phyloP scores from a whole-genome alignment of 2,329 filamentous ascomycete genomes.

The Epichloe coenophiala region DNA sequence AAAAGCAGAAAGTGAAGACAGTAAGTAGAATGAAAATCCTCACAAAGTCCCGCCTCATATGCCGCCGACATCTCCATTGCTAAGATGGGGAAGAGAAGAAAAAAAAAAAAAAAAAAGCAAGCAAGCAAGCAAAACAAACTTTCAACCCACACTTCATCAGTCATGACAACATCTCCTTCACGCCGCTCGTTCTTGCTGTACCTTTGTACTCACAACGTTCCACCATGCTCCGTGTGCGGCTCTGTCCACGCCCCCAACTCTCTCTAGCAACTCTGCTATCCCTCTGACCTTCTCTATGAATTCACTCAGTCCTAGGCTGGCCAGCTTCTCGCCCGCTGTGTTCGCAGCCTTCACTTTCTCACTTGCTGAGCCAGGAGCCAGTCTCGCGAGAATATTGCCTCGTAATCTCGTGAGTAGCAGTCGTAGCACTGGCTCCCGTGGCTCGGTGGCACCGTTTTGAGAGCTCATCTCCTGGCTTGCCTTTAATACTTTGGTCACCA shows the following conservation, averaged over 20 bases:
- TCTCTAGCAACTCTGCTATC: conserved; percentile 54
- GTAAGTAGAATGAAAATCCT: too few relatives aligned
- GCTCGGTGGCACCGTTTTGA: conserved; percentile 21
- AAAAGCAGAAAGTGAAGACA: too few relatives aligned
- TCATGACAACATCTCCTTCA: neutral
- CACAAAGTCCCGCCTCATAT: too few relatives aligned
- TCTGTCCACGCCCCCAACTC: conserved; percentile 53
- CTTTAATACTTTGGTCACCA: conserved; percentile 42
- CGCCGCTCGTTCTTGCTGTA: conserved; percentile 27
- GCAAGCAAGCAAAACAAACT: neutral
- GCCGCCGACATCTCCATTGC: too few relatives aligned
- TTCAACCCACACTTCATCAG: neutral
- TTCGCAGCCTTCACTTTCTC: conserved; percentile 59
- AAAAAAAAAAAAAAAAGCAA: too few relatives aligned
- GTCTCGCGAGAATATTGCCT: conserved; percentile 49
- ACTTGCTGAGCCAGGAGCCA: conserved; percentile 51
- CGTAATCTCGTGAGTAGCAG: conserved; percentile 55
- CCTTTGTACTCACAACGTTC: conserved; percentile 47
- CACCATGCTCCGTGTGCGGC: conserved; percentile 58
- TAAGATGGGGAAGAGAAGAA: neutral
- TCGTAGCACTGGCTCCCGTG: conserved; percentile 45
- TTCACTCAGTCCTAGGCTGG: conserved; percentile 56
- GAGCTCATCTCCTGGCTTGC: conserved; percentile 33
- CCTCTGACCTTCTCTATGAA: conserved; percentile 57
- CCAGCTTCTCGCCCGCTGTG: conserved; percentile 55